Evolutionary conservation across 805 yeast genomes (phyloP).

Genomic region (Cyberlindnera mycetangii): DNA sequence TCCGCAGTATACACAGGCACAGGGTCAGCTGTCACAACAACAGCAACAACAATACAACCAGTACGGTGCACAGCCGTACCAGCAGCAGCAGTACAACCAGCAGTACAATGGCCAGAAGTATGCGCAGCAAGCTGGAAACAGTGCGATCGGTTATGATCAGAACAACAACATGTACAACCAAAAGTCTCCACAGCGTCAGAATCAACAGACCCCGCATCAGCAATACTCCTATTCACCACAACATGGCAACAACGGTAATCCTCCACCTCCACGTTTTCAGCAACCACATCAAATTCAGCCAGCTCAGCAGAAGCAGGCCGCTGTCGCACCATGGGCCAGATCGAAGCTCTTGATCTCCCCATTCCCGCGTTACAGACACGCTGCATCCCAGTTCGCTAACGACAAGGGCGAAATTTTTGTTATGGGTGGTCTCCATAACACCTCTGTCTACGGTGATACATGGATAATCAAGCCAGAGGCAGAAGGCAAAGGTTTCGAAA

Average conservation of each 20-base stretch:
- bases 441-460: constrained; percentile 90
- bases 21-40: neutral
- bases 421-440: constrained; percentile 94
- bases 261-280: constrained; percentile 9
- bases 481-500: constrained; percentile 31
- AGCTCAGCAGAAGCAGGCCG: constrained; percentile 28
- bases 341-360: constrained; percentile 71
- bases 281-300: constrained; percentile 8
- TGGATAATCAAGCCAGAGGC: constrained; percentile 74
- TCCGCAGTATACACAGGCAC: constrained; percentile 5
- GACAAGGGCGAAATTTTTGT: constrained; percentile 79
- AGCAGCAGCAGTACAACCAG: constrained; percentile 1
- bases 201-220: constrained; percentile 10
- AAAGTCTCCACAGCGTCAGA: constrained; percentile 23
- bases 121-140: constrained; percentile 7
- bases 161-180: constrained; percentile 25
- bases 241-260: constrained; percentile 5
- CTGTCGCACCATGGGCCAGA: constrained; percentile 60
- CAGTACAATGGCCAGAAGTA: neutral
- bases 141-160: constrained; percentile 20
- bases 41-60: neutral
- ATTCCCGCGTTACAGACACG: constrained; percentile 92
- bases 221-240: constrained; percentile 11
- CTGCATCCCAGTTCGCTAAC: constrained; percentile 71
- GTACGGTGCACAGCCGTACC: neutral